Conservation (phyloP, 1,139 yeast species). For the Tardiomyces depauwii region DNA sequence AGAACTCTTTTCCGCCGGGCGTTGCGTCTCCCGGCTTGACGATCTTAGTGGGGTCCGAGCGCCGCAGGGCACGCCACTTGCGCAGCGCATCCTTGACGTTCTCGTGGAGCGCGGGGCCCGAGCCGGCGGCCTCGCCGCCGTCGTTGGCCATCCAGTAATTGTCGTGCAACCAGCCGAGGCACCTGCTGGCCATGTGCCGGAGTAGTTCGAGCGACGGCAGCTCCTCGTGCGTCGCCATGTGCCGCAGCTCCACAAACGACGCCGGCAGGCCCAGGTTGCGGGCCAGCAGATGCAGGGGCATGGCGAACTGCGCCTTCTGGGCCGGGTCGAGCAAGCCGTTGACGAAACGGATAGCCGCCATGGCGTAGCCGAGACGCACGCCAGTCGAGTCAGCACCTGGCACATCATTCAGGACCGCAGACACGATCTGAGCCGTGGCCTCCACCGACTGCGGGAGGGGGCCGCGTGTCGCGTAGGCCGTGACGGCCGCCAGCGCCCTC, state of each 20-base stretch:
- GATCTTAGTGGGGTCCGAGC: conserved; percentile 32
- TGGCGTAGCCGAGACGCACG: conserved; percentile 47
- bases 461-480: conserved; percentile 54
- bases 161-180: conserved; percentile 63
- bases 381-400: conserved; percentile 19
- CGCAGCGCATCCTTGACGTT: conserved; percentile 21
- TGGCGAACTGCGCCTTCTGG: conserved; percentile 69
- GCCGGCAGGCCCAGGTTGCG: conserved; percentile 58
- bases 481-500: conserved; percentile 48
- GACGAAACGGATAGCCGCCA: conserved; percentile 78
- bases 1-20: conserved; percentile 10
- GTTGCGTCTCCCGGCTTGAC: conserved; percentile 16
- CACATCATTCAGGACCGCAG: conserved; percentile 41
- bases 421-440: conserved; percentile 51
- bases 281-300: conserved; percentile 71
- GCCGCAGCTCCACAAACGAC: conserved; percentile 82
- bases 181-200: conserved; percentile 44
- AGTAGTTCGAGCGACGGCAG: conserved; percentile 63
- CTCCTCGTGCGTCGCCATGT: conserved; percentile 82
- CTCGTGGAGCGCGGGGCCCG: conserved; percentile 11
- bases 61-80: conserved; percentile 33
- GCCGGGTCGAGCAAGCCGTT: conserved; percentile 84
- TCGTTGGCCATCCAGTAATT: conserved; percentile 58
- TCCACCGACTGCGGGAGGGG: conserved; percentile 74
- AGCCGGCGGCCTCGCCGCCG: conserved; percentile 10